Base-by-base conservation (phyloP, 1,284 basidiomycete species). In the Cryptococcus sp. region DNA sequence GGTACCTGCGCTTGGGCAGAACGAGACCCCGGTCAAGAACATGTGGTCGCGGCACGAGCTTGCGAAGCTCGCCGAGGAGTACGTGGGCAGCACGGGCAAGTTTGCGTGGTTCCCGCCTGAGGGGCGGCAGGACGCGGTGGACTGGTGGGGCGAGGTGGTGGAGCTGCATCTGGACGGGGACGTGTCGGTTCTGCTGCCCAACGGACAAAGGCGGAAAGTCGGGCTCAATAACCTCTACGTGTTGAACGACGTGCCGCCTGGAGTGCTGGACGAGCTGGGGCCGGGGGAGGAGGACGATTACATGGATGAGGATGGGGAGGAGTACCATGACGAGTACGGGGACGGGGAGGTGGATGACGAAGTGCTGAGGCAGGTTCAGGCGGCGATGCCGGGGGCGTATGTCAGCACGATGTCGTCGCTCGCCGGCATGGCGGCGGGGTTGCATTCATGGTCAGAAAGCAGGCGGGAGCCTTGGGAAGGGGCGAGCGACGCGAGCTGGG, bases 111-210 rank as follows among this genome's bases (percentile, higher is more conserved):
- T 51, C 21, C 42, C 60, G 12, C 66, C 66, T 2, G 51, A 63
- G n/a, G 61, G 60, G 4, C 64, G 71, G 5, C 52, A 59, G 11
- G 43, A 54, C 12, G 47, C 63, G 11, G 68, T 79, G 44, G 66
- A 75, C 47, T 81, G 80, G 80, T 79, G 71, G 59, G 80, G 79
- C 33, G 75, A 76, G 53, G 79, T 81, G 11, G 66, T 64, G 24
- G 69, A 75, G 36, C 65, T 80, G 9, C 59, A 73, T 13, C 63
- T 76, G 37, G 75, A 79, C 48, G 80, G 80, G 2, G 63, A 44
- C 1, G 68, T 77, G 42, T 62, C 60, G 4, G 68, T 81, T 9
- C 60, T 64, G 44, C 48, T 80, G 51, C 72, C 77, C 38, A 56
- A 53, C 44, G 65, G 77, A 59, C 47, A 58, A 18, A 35, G 46